A percentile compares a stretch with the other conserved stretches of the same genome.
These are phyloP conservation scores for Fraxinus nigra DNA, from an alignment of 305 asterid species.

Conservation along the genomic window DNA sequence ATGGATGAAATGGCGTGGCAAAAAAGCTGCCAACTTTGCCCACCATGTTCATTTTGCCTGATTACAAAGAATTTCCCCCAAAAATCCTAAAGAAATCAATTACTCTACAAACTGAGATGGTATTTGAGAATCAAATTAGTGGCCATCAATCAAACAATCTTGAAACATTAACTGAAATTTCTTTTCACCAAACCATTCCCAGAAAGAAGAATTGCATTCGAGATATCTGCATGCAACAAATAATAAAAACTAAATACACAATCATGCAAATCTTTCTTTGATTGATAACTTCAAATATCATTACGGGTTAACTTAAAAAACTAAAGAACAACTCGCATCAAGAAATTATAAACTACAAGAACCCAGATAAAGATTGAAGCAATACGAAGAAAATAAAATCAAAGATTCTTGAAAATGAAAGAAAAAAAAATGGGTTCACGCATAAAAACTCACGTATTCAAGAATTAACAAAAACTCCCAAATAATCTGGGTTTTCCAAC, in stretches of 20 bases:
- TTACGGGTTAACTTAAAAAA: slow-evolving; percentile 34
- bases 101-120: slow-evolving; percentile 7
- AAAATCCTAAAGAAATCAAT: slow-evolving; percentile 4
- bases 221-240: slow-evolving; percentile 56
- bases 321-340: slow-evolving; percentile 31
- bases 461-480: slow-evolving; percentile 28
- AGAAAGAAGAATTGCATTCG: slow-evolving; percentile 9
- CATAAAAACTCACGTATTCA: slow-evolving; percentile 31
- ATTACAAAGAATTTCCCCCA: slow-evolving; percentile 24
- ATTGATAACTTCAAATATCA: slow-evolving; percentile 27
- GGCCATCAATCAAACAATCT: not conserved
- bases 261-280: slow-evolving; percentile 26
- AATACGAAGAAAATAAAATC: slow-evolving; percentile 16
- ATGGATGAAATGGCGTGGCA: slow-evolving; percentile 90
- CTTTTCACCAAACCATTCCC: slow-evolving; percentile 20
- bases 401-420: not conserved
- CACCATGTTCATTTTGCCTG: slow-evolving; percentile 72
- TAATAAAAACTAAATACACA: slow-evolving; percentile 24
- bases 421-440: slow-evolving; percentile 17
- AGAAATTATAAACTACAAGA: slow-evolving; percentile 17
- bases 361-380: slow-evolving; percentile 20
- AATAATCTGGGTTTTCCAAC: slow-evolving; percentile 11
- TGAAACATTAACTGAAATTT: slow-evolving; percentile 16
- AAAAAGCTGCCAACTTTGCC: slow-evolving; percentile 74
- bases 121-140: slow-evolving; percentile 18